Conservation (phyloP, 441 rosid genomes). For the Capsella rubella region DNA sequence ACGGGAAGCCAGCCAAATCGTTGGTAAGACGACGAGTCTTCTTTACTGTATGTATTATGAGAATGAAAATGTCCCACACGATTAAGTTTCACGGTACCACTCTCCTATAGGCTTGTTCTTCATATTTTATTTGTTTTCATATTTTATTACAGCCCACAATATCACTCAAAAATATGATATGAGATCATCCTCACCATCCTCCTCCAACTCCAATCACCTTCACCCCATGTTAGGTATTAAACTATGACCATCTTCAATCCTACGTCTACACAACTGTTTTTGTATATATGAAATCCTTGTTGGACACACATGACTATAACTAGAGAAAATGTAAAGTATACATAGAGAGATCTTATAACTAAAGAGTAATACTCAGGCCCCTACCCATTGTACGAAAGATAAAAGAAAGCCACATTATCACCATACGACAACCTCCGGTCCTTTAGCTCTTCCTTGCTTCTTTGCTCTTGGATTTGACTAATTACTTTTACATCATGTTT, state of each 20-base stretch:
- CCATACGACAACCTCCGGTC: too few relatives aligned
- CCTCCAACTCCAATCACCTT: not conserved
- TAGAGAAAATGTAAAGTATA: too few relatives aligned
- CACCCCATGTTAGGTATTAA: not conserved
- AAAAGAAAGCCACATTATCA: too few relatives aligned
- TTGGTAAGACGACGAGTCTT: slow-evolving; percentile 29
- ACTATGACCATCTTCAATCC: not conserved
- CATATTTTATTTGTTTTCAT: slow-evolving; percentile 23
- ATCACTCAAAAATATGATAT: slow-evolving; percentile 1
- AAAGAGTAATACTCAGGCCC: too few relatives aligned
- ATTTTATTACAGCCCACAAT: slow-evolving; percentile 15
- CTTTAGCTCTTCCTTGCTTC: not conserved
- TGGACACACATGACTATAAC: too few relatives aligned
- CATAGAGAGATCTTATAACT: too few relatives aligned
- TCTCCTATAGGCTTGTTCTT: slow-evolving; percentile 27
- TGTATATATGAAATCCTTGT: too few relatives aligned
- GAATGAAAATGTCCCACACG: slow-evolving; percentile 39
- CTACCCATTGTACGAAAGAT: too few relatives aligned
- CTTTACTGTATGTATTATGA: too few relatives aligned
- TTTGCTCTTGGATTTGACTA: slow-evolving; percentile 14
- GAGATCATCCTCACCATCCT: not conserved
- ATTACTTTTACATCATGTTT: slow-evolving; percentile 23
- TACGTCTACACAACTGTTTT: not conserved
- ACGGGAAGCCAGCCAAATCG: slow-evolving; percentile 38
- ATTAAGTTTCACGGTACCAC: slow-evolving; percentile 1